Evolutionary conservation across 768 basidiomycete species (phyloP), one percentile per base, ranked within the genome.

Genomic region (Tricholoma sp.): DNA sequence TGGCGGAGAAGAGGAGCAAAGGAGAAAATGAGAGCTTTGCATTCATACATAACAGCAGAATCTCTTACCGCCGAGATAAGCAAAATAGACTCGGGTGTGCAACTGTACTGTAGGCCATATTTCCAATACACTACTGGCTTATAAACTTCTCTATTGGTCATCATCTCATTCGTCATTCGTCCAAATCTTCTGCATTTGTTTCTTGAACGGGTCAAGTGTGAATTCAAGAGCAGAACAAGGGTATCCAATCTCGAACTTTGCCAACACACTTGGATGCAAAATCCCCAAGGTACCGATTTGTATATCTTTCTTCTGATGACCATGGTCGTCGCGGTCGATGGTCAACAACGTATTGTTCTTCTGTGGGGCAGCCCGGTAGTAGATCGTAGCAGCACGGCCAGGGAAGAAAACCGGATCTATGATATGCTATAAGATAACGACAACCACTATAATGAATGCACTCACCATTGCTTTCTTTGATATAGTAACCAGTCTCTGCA

Each of bases 171-270:
- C 77, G 5, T 79, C 78, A 56, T 80, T 80, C 50, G 79, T 82
- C 81, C 81, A 83, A 57, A 81, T 72, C 65, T 74, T 76, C 43
- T 79, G 75, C 75, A 79, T 78, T 63, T 80, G 77, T 72, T 87
- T 90, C 76, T 89, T 86, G 80, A 99, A 93, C n/a, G 91, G 91
- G 72, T 98, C 95, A 46, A 98, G 78, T 29, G 87, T 88, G 71
- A 99, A 94, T 78, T 99, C 96, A 56, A 99, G 74, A 6, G 88
- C 88, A 32, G 95, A 98, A 74, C 95, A 98, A 18, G 96, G 96
- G 74, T 91, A 95, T 41, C 82, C 83, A 60, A 98, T 88, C 71
- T 98, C 95, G 72, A 96, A 99, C 67, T 92, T 94, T 64, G 85
- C 84, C 56, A 99, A 76, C 4, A 98, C 97, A 5, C 76, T 82